Conservation (phyloP, 192 early-diverging fungal species). For the Coemansia sp. region DNA sequence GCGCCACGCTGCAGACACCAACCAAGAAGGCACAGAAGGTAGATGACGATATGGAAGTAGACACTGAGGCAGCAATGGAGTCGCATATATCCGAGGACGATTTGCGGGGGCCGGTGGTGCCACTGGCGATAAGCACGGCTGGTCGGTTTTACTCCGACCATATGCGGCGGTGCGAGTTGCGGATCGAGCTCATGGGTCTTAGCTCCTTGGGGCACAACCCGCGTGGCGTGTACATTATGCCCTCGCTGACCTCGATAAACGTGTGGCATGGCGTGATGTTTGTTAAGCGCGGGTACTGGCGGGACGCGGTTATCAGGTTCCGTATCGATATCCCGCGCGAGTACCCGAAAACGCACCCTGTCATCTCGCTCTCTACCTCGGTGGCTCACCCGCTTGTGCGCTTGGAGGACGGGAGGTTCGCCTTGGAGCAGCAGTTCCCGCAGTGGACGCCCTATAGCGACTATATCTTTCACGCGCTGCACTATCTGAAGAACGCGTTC, state of each 20-base stretch:
- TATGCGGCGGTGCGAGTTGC: conserved; percentile 51
- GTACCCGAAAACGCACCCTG: conserved; percentile 73
- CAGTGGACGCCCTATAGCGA: conserved; percentile 79
- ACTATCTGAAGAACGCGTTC: conserved; percentile 85
- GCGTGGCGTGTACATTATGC: conserved; percentile 84
- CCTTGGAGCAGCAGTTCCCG: conserved; percentile 74
- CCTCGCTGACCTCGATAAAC: conserved; percentile 52
- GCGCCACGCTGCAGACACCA: conserved; percentile 29
- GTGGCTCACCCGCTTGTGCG: conserved; percentile 87
- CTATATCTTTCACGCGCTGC: conserved; percentile 79
- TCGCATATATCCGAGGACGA: conserved; percentile 29
- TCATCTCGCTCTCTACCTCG: conserved; percentile 69
- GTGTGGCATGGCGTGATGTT: conserved; percentile 87
- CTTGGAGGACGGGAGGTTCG: conserved; percentile 62
- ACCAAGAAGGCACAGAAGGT: conserved; percentile 15
- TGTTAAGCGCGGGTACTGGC: conserved; percentile 87
- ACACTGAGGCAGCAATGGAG: conserved; percentile 4
- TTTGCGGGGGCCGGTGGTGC: conserved; percentile 22
- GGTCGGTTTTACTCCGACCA: conserved; percentile 54
- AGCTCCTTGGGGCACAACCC: conserved; percentile 67
- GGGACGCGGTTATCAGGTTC: conserved; percentile 87
- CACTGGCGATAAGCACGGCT: conserved; percentile 32
- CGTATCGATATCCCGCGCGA: conserved; percentile 70
- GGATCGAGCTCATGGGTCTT: conserved; percentile 47
- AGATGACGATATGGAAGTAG: conserved; percentile 40